Conservation (phyloP, 257 asterid species). For the Solanum habrochaites region DNA sequence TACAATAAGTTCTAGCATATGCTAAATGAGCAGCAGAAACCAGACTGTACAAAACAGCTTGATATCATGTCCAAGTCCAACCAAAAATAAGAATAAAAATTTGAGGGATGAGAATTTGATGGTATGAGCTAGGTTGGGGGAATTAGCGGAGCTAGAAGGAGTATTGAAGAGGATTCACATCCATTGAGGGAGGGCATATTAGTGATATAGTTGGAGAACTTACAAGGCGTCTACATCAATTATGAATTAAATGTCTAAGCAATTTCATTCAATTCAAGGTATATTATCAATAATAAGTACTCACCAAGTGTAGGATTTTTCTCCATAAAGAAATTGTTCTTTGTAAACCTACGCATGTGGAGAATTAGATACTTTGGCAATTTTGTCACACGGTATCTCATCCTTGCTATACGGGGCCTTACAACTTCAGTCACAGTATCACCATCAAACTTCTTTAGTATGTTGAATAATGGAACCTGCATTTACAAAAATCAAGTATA, state of each 20-base stretch:
- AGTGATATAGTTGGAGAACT: background rate
- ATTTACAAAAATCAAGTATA: background rate
- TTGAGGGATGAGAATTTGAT: background rate
- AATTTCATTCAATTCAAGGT: background rate
- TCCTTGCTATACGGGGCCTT: conserved; percentile 84
- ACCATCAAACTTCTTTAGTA: conserved; percentile 89
- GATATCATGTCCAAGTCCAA: background rate
- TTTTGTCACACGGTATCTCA: conserved; percentile 83
- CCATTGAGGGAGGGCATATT: background rate
- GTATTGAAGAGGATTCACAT: background rate
- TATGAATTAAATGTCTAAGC: background rate
- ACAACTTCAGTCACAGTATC: conserved; percentile 89
- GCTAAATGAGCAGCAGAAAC: background rate
- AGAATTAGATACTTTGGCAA: conserved; percentile 75
- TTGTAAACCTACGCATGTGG: conserved; percentile 88
- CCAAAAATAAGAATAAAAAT: background rate
- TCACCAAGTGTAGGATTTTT: conserved; percentile 96
- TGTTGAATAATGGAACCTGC: conserved; percentile 95
- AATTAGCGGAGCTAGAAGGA: background rate
- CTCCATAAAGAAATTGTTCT: conserved; percentile 89
- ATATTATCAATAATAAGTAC: conserved; percentile 11
- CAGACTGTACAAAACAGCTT: background rate
- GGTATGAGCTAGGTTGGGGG: background rate
- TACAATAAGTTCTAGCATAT: background rate
- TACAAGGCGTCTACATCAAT: background rate